These are phyloP conservation scores for Microbotryomycetes sp. DNA, from an alignment of 1,284 basidiomycete species.

Conservation along the genomic window DNA sequence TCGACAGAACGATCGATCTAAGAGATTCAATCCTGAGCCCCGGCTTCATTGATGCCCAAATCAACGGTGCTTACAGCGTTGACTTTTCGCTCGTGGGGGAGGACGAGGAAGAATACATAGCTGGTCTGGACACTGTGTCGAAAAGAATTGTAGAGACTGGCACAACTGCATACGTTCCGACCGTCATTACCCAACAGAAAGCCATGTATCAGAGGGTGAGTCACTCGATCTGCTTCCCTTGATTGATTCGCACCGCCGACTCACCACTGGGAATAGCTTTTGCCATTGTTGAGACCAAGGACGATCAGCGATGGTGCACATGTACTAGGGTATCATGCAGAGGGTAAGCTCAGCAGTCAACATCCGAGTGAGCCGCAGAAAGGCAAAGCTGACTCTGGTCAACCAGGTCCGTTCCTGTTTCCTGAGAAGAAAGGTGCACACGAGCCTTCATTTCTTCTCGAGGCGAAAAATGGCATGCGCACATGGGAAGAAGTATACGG, in stretches of 20 bases:
- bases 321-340: conserved; percentile 77
- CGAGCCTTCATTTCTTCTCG: conserved; percentile 58
- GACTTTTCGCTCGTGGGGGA: conserved; percentile 76
- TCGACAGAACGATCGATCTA: conserved; percentile 53
- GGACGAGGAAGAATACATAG: conserved; percentile 58
- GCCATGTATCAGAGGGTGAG: conserved; percentile 31
- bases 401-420: conserved; percentile 65
- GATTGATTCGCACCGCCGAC: conserved; percentile 46
- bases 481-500: conserved; percentile 71
- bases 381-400: too few species aligned
- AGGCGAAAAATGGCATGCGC: conserved; percentile 47
- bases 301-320: conserved; percentile 48
- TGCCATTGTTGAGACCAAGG: conserved; percentile 45
- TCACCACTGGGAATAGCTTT: conserved; percentile 54
- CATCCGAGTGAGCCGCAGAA: too few species aligned
- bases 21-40: conserved; percentile 63
- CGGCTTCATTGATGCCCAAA: conserved; percentile 69
- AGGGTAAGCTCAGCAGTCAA: conserved; percentile 53
- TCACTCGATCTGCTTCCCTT: background rate
- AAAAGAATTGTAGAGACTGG: conserved; percentile 76
- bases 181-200: conserved; percentile 20
- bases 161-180: conserved; percentile 64
- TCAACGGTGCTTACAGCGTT: conserved; percentile 82
- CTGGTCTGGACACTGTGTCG: conserved; percentile 64
- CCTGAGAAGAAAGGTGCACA: conserved; percentile 69